A percentile compares a stretch with the other conserved stretches of the same genome.
phyloP scores from a whole-genome alignment of 305 asterid species.

The Rubia tinctorum region DNA sequence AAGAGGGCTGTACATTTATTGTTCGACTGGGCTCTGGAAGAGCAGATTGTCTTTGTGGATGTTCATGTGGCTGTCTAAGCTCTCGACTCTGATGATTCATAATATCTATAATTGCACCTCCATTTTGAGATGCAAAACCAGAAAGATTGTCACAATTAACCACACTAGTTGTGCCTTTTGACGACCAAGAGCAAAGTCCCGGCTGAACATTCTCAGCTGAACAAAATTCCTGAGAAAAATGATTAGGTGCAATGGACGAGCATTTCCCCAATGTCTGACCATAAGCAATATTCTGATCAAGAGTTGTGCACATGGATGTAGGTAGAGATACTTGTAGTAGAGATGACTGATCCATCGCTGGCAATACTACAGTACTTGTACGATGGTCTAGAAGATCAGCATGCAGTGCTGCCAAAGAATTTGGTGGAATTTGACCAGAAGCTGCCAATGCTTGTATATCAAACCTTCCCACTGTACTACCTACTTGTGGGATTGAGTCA shows the following conservation, averaged over 20 bases:
- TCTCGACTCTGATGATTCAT: slow-evolving; percentile 34
- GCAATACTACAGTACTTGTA: slow-evolving; percentile 46
- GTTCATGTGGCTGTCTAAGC: slow-evolving; percentile 35
- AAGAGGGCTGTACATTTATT: slow-evolving; percentile 72
- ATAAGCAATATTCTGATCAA: slow-evolving; percentile 47
- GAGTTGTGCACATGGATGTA: slow-evolving; percentile 41
- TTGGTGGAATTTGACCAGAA: slow-evolving; percentile 64
- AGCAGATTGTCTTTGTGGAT: slow-evolving; percentile 41
- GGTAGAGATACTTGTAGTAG: slow-evolving; percentile 20
- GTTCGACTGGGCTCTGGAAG: slow-evolving; percentile 36
- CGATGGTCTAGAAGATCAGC: slow-evolving; percentile 61
- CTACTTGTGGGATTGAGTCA: slow-evolving; percentile 51
- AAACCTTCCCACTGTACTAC: slow-evolving; percentile 53
- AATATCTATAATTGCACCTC: slow-evolving; percentile 38
- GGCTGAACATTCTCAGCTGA: slow-evolving; percentile 36
- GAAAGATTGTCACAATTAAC: slow-evolving; percentile 32
- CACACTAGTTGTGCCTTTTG: slow-evolving; percentile 36
- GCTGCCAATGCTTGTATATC: slow-evolving; percentile 69
- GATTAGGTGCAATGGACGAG: slow-evolving; percentile 41
- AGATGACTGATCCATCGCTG: slow-evolving; percentile 54
- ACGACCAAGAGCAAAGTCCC: slow-evolving; percentile 44
- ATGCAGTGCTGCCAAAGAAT: slow-evolving; percentile 61
- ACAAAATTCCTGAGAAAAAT: slow-evolving; percentile 37
- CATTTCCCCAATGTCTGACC: slow-evolving; percentile 54
- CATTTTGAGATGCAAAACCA: slow-evolving; percentile 32